Evolutionary conservation across 169 alveolate genomes (phyloP).

Genomic region (Plasmodium fragile): DNA sequence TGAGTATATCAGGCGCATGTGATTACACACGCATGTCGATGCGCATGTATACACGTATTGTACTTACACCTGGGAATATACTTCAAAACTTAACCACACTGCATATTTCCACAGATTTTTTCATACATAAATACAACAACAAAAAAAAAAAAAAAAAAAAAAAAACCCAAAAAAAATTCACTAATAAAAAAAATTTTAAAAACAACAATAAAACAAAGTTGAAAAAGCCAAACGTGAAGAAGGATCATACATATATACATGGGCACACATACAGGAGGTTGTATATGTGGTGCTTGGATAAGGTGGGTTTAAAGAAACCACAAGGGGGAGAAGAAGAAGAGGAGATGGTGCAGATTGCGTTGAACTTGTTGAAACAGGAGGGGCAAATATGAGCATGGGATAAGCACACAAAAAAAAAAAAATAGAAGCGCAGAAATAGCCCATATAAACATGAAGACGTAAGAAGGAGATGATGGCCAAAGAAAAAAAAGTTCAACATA

Average conservation of each 20-base stretch:
- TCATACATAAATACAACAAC: conserved; percentile 8
- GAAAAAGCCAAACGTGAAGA: conserved; percentile 56
- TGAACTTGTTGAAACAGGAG: neutral
- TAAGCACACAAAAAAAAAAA: conserved; percentile 29
- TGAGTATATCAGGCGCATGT: neutral
- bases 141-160: conserved; percentile 27
- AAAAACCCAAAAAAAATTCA: conserved; percentile 25
- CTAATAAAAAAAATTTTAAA: conserved; percentile 52
- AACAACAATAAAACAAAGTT: conserved; percentile 75
- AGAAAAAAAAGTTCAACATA: neutral
- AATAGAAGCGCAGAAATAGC: neutral
- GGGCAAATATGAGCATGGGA: neutral
- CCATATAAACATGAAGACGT: neutral
- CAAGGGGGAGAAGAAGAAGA: neutral
- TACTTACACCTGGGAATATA: neutral
- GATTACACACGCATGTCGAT: neutral
- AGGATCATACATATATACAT: neutral
- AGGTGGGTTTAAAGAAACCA: neutral
- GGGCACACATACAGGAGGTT: neutral
- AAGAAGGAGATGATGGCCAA: neutral
- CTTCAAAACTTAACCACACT: conserved; percentile 14
- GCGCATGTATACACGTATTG: neutral
- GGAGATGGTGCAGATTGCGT: neutral
- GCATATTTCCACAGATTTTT: neutral
- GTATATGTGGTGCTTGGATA: neutral